Evolutionary conservation across 2,329 filamentous ascomycete genomes (phyloP), one percentile per base, ranked within the genome.

Genomic region (Myriosclerotinia scirpicola): DNA sequence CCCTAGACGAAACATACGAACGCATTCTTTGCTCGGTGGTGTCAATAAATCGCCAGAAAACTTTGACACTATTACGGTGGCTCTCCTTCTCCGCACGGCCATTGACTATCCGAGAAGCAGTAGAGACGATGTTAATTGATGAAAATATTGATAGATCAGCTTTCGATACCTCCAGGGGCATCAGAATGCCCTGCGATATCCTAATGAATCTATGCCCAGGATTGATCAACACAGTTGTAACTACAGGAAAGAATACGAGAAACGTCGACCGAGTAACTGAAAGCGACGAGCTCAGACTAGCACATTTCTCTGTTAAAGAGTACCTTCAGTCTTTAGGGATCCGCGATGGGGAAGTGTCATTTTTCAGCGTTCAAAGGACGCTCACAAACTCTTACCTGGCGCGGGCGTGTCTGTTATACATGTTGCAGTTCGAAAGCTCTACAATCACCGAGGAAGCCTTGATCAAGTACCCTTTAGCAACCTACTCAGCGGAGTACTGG

Each of bases 281-380:
- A 11, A 14, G 59, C n/a, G 36, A n/a, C n/a, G 26, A 40, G 30
- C 30, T 66, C 30, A 44, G 44, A 54, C 67, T 77, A 8, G 73
- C 75, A 11, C 74, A 78, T 70, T 75, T 72, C 36, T 76, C 73
- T 11, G 72, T 75, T 30, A 74, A 74, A 64, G 73, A 77, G 54
- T 77, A 75, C 63, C 68, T 76, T 8, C 64, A 54, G 20, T 76
- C 75, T 55, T n/a, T 65, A 26, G 69, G 67, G 22, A 60, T 44
- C 17, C 56, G 38, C 20, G 73, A 36, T 34, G 67, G 7, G n/a
- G 63, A 30, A 36, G 56, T n/a, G 46, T 64, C 26, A 17, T 42
- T 3, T 22, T 54, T 64, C 48, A 36, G 22, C 62, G 73, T 64
- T 22, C 66, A 50, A 54, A 70, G 17, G 50, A 34, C 20, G 14